phyloP scores from a whole-genome alignment of 805 yeast species.

The Yarrowia sp. region DNA sequence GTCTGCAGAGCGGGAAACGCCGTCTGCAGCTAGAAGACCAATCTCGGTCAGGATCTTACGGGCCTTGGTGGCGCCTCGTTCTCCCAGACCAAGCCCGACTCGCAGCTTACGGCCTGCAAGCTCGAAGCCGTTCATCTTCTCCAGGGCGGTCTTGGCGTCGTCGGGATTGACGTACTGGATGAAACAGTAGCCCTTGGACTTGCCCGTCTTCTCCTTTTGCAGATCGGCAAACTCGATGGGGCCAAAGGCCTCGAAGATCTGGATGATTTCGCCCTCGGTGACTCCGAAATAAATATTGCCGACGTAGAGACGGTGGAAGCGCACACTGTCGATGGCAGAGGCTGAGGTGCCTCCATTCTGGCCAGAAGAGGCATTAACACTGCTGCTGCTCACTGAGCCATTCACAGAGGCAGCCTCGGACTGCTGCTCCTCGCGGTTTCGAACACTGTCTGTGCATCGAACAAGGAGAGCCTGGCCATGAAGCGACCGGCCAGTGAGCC shows the following conservation, averaged over 20 bases:
- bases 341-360: background rate
- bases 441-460: constrained; percentile 25
- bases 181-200: constrained; percentile 88
- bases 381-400: too few species aligned
- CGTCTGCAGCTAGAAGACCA: constrained; percentile 21
- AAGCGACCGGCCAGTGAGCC: constrained; percentile 48
- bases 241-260: constrained; percentile 73
- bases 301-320: constrained; percentile 46
- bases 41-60: constrained; percentile 20
- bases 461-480: constrained; percentile 45
- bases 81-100: constrained; percentile 45
- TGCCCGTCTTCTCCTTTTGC: constrained; percentile 84
- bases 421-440: constrained; percentile 8
- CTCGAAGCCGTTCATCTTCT: constrained; percentile 48
- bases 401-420: background rate
- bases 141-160: constrained; percentile 45
- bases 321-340: constrained; percentile 19
- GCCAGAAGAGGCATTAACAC: too few species aligned
- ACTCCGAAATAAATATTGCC: constrained; percentile 49
- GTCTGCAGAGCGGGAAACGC: constrained; percentile 32
- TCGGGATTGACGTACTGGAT: constrained; percentile 56
- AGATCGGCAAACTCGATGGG: constrained; percentile 79
- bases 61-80: constrained; percentile 24
- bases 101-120: constrained; percentile 47
- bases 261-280: constrained; percentile 74